Evolutionary conservation across 495 filamentous ascomycete species (phyloP).

Genomic region (Penicillium lagena): DNA sequence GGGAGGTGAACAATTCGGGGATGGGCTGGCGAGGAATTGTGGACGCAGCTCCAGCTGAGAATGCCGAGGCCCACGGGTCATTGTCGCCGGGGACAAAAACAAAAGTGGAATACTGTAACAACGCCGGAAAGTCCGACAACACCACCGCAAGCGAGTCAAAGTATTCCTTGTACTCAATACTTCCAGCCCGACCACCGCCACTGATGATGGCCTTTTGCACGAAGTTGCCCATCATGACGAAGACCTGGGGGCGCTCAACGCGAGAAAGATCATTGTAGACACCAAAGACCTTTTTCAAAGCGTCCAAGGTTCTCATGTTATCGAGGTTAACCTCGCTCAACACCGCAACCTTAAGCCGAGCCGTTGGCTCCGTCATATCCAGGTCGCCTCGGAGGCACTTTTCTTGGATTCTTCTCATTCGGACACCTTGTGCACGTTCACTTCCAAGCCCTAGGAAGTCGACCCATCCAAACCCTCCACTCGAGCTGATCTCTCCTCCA

Average conservation of each 20-base stretch:
- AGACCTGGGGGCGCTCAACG: conserved; percentile 60
- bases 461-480: conserved; percentile 89
- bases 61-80: conserved; percentile 87
- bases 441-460: conserved; percentile 92
- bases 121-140: conserved; percentile 76
- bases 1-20: conserved; percentile 80
- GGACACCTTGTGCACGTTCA: conserved; percentile 72
- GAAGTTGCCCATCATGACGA: conserved; percentile 84
- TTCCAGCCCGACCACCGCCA: conserved; percentile 58
- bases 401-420: conserved; percentile 73
- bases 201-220: conserved; percentile 61
- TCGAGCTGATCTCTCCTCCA: conserved; percentile 48
- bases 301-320: conserved; percentile 66
- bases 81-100: conserved; percentile 93
- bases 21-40: conserved; percentile 66
- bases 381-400: conserved; percentile 22
- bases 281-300: conserved; percentile 66
- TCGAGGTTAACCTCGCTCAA: conserved; percentile 83
- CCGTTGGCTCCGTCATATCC: conserved; percentile 20
- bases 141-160: conserved; percentile 81
- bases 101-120: conserved; percentile 76
- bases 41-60: conserved; percentile 73
- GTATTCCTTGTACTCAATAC: conserved; percentile 90
- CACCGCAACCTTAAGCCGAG: conserved; percentile 55
- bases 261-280: conserved; percentile 49